Evolutionary conservation across 345 rosid genomes (phyloP).

Genomic region (Schrenkiella parvula): DNA sequence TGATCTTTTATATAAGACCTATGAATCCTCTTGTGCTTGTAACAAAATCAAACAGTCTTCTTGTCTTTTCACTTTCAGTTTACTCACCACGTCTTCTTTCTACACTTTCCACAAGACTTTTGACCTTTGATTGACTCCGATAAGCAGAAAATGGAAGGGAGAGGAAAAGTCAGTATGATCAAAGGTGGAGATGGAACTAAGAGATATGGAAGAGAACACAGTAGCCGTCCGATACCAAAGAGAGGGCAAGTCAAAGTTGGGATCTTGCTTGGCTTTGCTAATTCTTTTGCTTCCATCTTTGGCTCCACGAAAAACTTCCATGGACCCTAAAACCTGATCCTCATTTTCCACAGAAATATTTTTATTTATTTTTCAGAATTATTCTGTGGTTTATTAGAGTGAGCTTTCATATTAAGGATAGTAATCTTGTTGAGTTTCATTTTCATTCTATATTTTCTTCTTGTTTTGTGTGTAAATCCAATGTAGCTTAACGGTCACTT

Average conservation of each 20-base stretch:
- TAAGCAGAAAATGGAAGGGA: constrained; percentile 36
- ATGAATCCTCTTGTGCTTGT: neutral
- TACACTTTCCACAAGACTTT: neutral
- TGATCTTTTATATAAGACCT: constrained; percentile 9
- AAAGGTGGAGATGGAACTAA: constrained; percentile 30
- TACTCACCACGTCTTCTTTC: neutral
- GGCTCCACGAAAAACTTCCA: constrained; percentile 18
- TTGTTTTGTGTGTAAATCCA: constrained; percentile 1
- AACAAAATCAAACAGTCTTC: constrained; percentile 25
- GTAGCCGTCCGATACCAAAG: constrained; percentile 63
- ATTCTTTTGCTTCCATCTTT: constrained; percentile 57
- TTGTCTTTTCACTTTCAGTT: neutral
- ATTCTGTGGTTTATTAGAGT: constrained; percentile 8
- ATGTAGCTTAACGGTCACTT: constrained; percentile 6
- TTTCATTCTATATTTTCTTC: neutral
- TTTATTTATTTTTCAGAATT: neutral
- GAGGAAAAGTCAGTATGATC: constrained; percentile 23
- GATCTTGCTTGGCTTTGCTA: constrained; percentile 50
- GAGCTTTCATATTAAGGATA: neutral
- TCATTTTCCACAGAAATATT: constrained; percentile 28
- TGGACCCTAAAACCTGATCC: constrained; percentile 12
- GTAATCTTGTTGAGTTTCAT: constrained; percentile 13
- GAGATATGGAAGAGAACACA: constrained; percentile 16
- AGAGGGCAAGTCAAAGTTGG: constrained; percentile 78
- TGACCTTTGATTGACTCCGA: constrained; percentile 4